phyloP scores from a whole-genome alignment of 1,284 basidiomycete genomes.

The Fistulinella staudtii region DNA sequence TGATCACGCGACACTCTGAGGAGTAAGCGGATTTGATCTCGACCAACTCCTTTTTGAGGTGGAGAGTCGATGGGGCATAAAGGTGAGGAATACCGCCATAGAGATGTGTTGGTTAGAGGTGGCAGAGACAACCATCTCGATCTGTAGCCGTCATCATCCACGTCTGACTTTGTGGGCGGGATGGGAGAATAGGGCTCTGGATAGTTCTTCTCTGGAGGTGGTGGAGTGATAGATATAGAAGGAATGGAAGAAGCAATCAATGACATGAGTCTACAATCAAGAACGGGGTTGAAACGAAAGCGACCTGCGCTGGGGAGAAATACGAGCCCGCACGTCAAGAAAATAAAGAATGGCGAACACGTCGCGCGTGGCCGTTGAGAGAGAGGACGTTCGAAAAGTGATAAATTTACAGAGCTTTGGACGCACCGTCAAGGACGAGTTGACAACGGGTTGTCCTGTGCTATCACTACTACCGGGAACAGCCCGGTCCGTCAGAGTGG shows the following conservation, averaged over 20 bases:
- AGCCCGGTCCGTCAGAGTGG: too few relatives aligned
- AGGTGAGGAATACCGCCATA: slow-evolving; percentile 48
- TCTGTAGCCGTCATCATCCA: slow-evolving; percentile 48
- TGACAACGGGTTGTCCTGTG: background rate
- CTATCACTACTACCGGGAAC: background rate
- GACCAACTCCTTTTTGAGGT: slow-evolving; percentile 53
- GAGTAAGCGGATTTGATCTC: slow-evolving; percentile 59
- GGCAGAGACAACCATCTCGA: slow-evolving; percentile 57
- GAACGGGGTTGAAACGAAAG: slow-evolving; percentile 20
- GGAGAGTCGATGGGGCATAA: slow-evolving; percentile 42
- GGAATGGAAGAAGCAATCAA: slow-evolving; percentile 48
- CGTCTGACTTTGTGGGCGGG: slow-evolving; percentile 26
- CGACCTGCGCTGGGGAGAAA: slow-evolving; percentile 45
- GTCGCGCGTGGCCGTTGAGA: too few relatives aligned
- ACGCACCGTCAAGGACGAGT: background rate
- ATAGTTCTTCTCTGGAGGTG: slow-evolving; percentile 48
- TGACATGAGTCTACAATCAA: slow-evolving; percentile 40
- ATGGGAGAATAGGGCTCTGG: slow-evolving; percentile 64
- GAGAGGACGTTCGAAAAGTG: too few relatives aligned
- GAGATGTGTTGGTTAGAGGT: slow-evolving; percentile 35
- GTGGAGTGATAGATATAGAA: slow-evolving; percentile 63
- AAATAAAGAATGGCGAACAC: background rate
- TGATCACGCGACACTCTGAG: slow-evolving; percentile 56
- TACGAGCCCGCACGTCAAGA: slow-evolving; percentile 13
- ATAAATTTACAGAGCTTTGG: too few relatives aligned